Evolutionary conservation across 306 rosid genomes (phyloP).

Genomic region (Dicorynia guianensis): DNA sequence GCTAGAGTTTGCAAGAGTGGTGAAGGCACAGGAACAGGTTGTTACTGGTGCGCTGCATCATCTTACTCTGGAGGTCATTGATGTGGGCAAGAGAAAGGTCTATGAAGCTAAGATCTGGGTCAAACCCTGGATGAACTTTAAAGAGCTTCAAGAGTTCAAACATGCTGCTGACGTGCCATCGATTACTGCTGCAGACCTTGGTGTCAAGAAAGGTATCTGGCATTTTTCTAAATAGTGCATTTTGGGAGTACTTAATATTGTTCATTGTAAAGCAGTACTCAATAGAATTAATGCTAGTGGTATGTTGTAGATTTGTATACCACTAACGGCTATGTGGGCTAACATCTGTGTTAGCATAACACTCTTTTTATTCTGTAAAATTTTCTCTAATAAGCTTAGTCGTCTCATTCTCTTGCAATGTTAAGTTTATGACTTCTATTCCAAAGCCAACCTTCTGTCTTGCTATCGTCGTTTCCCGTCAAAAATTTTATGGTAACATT

Average conservation of each 20-base stretch:
- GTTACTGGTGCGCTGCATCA: slow-evolving; percentile 85
- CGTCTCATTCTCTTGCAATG: too few species aligned
- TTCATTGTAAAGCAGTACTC: too few species aligned
- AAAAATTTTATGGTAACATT: too few species aligned
- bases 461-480: too few species aligned
- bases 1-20: slow-evolving; percentile 76
- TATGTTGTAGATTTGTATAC: too few species aligned
- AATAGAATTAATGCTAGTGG: too few species aligned
- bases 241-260: not conserved
- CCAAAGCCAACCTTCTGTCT: too few species aligned
- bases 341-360: too few species aligned
- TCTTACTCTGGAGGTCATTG: slow-evolving; percentile 74
- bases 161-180: slow-evolving; percentile 55
- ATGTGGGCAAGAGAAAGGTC: slow-evolving; percentile 75
- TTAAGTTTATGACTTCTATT: too few species aligned
- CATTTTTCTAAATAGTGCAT: slow-evolving; percentile 13
- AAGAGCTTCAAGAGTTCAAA: slow-evolving; percentile 85
- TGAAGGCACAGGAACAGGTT: slow-evolving; percentile 73
- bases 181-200: slow-evolving; percentile 73
- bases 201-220: slow-evolving; percentile 63
- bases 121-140: slow-evolving; percentile 83
- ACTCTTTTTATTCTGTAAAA: too few species aligned
- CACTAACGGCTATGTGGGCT: too few species aligned
- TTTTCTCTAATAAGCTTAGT: too few species aligned
- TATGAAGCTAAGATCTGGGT: slow-evolving; percentile 95